Conservation (phyloP, 192 early-diverging fungal genomes). For the Chytriomyces confervae region DNA sequence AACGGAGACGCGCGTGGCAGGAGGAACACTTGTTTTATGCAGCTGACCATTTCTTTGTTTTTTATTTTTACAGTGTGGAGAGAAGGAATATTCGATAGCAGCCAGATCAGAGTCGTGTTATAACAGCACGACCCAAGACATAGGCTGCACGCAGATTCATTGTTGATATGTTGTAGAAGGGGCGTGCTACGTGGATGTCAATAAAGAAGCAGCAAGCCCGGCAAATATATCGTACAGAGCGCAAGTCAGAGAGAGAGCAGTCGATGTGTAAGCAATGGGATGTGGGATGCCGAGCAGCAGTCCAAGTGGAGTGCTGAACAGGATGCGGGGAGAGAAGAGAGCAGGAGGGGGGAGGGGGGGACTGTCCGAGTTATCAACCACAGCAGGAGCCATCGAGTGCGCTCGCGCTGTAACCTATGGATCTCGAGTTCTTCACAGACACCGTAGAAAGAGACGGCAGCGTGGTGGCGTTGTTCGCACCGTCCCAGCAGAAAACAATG, state of each 20-base stretch:
- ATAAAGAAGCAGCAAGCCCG: background rate
- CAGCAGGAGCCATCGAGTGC: background rate
- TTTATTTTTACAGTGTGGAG: background rate
- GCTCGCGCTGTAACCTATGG: background rate
- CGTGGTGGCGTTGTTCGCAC: background rate
- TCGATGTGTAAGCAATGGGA: background rate
- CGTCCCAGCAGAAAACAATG: background rate
- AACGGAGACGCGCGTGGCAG: background rate
- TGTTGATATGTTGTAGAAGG: constrained; percentile 7
- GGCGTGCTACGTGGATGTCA: background rate
- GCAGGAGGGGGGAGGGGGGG: background rate
- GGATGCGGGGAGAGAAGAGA: background rate
- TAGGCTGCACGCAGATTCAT: background rate
- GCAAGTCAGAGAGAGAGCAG: background rate
- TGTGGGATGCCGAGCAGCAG: background rate
- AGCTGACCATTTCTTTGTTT: background rate
- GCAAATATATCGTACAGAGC: background rate
- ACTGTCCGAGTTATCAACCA: background rate
- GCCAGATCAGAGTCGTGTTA: background rate
- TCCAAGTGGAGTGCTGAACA: background rate
- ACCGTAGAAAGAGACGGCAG: background rate
- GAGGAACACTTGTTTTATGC: background rate
- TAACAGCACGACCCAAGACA: background rate
- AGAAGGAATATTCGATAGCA: background rate
- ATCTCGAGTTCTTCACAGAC: background rate